Evolutionary conservation across 1,284 basidiomycete species (phyloP), one percentile per base, ranked within the genome.

Genomic region (Papiliotrema flavescens): DNA sequence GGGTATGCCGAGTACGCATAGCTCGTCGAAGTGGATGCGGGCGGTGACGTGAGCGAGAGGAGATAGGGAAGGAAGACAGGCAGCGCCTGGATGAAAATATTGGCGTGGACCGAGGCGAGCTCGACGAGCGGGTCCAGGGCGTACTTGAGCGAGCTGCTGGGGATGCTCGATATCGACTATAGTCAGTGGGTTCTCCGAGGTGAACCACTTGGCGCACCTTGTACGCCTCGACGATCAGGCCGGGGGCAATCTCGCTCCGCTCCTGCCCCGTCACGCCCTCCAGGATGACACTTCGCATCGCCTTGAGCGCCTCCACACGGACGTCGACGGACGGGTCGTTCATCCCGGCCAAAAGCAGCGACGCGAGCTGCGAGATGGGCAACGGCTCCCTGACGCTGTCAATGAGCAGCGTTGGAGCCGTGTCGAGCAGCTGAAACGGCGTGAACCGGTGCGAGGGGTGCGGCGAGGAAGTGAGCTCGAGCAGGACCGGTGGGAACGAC

Each of bases 11-110:
- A 68, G 46, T 69, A 71, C 24, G 58, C 39, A 45, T 64, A 53
- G 0, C 55, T 56, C 24, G 59, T 55, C 13, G 61, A 50, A 20
- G 45, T 43, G 36, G 47, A 43, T 20, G 47, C 34, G 19, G 69
- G 70, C 1, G 70, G 68, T 1, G 70, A 60, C n/a, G 70, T 43
- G 24, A 70, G 59, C 9, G 58, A 55, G 15, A 71, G 59, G 0
- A 86, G 85, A 2, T 86, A 86, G 1, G 83, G 81, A 55, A 90
- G 83, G 3, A 83, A 62, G 74, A 80, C 80, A 9, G 78, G 75
- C 2, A 90, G 75, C 63, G 89, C 86, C 0, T 84, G 81, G 9
- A 80, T 79, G 67, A 90, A 90, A 11, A 90, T 78, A 0, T 78
- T 74, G 0, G 89, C 84, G 55, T 86, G 80, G 3, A 82, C 80